These are phyloP conservation scores for Erigeron canadensis DNA, from an alignment of 129 eudicot species.

Conservation along the genomic window DNA sequence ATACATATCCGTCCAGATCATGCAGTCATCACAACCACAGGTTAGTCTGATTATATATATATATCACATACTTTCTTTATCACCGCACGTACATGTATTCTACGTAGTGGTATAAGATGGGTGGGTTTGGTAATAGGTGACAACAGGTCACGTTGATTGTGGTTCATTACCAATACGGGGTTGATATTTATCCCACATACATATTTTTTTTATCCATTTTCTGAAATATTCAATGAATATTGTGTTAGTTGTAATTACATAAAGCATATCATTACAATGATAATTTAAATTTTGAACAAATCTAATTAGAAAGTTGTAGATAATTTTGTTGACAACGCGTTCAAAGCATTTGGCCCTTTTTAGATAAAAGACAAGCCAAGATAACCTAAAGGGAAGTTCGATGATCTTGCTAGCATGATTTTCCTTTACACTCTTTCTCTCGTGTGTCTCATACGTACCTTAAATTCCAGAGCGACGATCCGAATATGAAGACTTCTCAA, in stretches of 20 bases:
- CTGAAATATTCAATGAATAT: not conserved
- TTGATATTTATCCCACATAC: not conserved
- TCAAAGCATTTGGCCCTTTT: not conserved
- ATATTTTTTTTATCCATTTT: not conserved
- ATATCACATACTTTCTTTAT: not conserved
- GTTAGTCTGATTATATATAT: constrained; percentile 32
- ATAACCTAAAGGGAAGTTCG: not conserved
- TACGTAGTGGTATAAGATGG: too few relatives aligned
- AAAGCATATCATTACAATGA: not conserved
- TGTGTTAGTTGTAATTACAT: not conserved
- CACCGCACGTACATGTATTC: not conserved
- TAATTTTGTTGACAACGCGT: too few relatives aligned
- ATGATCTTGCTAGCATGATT: not conserved
- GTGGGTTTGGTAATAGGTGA: too few relatives aligned
- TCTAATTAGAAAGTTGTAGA: not conserved
- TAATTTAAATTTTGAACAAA: not conserved
- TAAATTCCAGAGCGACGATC: constrained; percentile 69
- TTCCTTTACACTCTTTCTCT: not conserved
- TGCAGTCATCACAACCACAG: constrained; percentile 95
- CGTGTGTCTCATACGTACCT: constrained; percentile 10
- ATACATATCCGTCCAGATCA: constrained; percentile 79
- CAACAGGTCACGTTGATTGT: not conserved
- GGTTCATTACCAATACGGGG: not conserved
- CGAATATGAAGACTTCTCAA: constrained; percentile 85
- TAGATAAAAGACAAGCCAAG: not conserved